These are phyloP conservation scores for Marchantia polymorpha DNA, from an alignment of 225 moss, liverwort and hornwort species.

Conservation along the genomic window DNA sequence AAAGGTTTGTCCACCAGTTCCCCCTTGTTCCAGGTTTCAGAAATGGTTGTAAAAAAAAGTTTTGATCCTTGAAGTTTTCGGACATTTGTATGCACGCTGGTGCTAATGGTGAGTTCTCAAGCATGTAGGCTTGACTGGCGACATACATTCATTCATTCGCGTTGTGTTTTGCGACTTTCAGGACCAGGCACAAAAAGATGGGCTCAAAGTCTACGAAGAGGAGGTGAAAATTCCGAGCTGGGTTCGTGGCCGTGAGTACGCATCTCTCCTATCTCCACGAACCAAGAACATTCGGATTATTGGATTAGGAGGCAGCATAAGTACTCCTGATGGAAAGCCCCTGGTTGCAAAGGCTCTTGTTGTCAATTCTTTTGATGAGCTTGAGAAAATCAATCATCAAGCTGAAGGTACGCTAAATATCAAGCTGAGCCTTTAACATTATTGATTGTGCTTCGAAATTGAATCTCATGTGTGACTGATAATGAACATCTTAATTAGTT, in stretches of 20 bases:
- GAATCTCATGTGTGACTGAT: neutral
- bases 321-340: conserved; percentile 58
- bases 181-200: conserved; percentile 52
- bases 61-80: neutral
- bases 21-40: neutral
- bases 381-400: conserved; percentile 42
- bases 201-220: conserved; percentile 57
- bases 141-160: neutral
- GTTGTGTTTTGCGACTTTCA: conserved; percentile 1
- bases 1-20: conserved; percentile 29
- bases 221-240: conserved; percentile 67
- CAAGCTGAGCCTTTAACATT: neutral
- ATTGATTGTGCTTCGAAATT: too few species aligned
- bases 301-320: conserved; percentile 77
- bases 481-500: neutral
- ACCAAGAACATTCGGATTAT: conserved; percentile 61
- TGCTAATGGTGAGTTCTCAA: neutral
- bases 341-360: conserved; percentile 63
- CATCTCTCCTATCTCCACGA: conserved; percentile 63
- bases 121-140: neutral
- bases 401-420: conserved; percentile 35
- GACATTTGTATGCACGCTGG: too few species aligned
- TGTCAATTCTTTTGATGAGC: conserved; percentile 68
- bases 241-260: conserved; percentile 75
- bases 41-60: neutral